phyloP scores from a whole-genome alignment of 1,284 basidiomycete species.

The Fomitopsis betulina region DNA sequence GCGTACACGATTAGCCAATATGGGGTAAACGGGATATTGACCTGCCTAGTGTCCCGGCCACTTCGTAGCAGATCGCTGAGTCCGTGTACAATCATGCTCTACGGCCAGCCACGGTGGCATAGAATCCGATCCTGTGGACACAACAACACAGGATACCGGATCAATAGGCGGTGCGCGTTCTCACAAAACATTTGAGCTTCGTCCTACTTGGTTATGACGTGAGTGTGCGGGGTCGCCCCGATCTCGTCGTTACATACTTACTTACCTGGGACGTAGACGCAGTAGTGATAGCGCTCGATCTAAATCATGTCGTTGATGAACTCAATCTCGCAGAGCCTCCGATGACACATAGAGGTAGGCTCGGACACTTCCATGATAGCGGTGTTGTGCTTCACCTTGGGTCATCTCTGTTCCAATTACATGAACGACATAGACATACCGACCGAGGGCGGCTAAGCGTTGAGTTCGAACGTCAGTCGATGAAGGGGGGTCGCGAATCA shows the following conservation, averaged over 20 bases:
- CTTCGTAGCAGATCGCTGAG: too few species aligned
- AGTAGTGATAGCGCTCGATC: slow-evolving; percentile 60
- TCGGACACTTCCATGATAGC: slow-evolving; percentile 22
- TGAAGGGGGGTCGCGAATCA: slow-evolving; percentile 10
- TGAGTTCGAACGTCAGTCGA: slow-evolving; percentile 38
- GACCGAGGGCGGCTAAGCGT: slow-evolving; percentile 46
- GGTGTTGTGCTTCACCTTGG: slow-evolving; percentile 11
- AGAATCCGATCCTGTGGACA: too few species aligned
- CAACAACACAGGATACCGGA: too few species aligned
- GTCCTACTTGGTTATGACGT: neutral
- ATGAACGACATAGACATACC: slow-evolving; percentile 16
- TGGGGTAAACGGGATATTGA: too few species aligned
- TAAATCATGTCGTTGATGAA: slow-evolving; percentile 31
- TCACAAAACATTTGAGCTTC: neutral
- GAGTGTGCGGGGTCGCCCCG: slow-evolving; percentile 36
- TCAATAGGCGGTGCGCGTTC: too few species aligned
- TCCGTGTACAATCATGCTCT: too few species aligned
- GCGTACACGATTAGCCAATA: too few species aligned
- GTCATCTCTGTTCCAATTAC: too few species aligned
- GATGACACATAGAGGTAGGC: slow-evolving; percentile 25
- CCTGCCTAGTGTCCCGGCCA: too few species aligned
- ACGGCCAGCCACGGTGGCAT: too few species aligned
- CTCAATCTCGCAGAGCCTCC: slow-evolving; percentile 22
- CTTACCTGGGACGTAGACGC: slow-evolving; percentile 54
- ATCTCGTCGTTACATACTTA: slow-evolving; percentile 39